These are phyloP conservation scores for apple (Malus domestica) DNA, from an alignment of 306 rosid species.

Conservation along the genomic window ASM211411v1 NC_041800.1:27483233-27483732, in stretches of 20 bases:
- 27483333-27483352: slow-evolving; percentile 21
- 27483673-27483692: not conserved
- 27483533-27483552: no score
- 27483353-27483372: slow-evolving; percentile 32
- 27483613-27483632: not conserved
- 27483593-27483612: not conserved
- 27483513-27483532: not conserved
- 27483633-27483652: not conserved
- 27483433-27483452: slow-evolving; percentile 40
- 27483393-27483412: slow-evolving; percentile 68
- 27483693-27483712: not conserved
- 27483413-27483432: slow-evolving; percentile 44
- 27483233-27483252: not conserved
- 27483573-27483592: not conserved
- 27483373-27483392: slow-evolving; percentile 55
- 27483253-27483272: not conserved
- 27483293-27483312: slow-evolving; percentile 65
- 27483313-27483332: slow-evolving; percentile 45
- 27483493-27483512: not conserved
- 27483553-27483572: not conserved
- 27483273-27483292: slow-evolving; percentile 80
- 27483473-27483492: slow-evolving; percentile 69
- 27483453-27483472: slow-evolving; percentile 64
- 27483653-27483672: not conserved
- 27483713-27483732: not conserved